These are phyloP conservation scores for Diplosphaera chodatii DNA, from an alignment of 139 green algal genomes.

Conservation along the genomic window DNA sequence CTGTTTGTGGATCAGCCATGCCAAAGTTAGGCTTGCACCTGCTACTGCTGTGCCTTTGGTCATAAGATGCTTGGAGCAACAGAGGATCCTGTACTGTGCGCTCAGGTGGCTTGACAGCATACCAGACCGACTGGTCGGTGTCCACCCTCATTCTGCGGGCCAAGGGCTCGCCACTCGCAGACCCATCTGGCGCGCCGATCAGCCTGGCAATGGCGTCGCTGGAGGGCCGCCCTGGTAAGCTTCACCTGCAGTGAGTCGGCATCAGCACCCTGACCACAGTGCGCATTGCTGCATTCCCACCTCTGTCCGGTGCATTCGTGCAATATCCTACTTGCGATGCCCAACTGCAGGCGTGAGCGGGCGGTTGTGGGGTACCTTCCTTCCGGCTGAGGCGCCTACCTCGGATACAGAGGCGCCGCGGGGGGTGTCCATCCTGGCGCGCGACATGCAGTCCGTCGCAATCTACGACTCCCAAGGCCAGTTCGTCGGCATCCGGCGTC, in stretches of 20 bases:
- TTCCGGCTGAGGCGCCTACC: constrained; percentile 46
- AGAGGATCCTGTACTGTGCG: no score
- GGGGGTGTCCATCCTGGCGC: constrained; percentile 68
- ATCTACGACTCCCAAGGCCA: constrained; percentile 84
- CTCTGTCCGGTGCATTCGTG: no score
- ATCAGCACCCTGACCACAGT: no score
- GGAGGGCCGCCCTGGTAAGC: constrained; percentile 43
- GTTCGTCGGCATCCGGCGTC: constrained; percentile 90
- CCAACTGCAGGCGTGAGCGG: constrained; percentile 32
- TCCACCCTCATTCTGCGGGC: constrained; percentile 61
- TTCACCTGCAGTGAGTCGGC: no score
- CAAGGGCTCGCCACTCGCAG: constrained; percentile 14
- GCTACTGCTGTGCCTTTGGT: no score
- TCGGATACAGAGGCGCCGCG: constrained; percentile 1
- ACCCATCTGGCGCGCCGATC: constrained; percentile 31
- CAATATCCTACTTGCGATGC: no score
- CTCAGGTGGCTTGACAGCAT: constrained; percentile 40
- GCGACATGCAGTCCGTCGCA: constrained; percentile 82
- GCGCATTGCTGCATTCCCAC: no score
- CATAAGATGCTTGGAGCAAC: no score
- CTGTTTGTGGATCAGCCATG: no score
- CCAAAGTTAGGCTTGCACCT: no score
- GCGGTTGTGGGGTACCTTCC: constrained; percentile 73
- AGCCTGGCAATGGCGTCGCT: constrained; percentile 81
- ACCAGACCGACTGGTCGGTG: constrained; percentile 94